A percentile compares a stretch with the other conserved stretches of the same genome.
These are phyloP conservation scores for Candida qinlingensis DNA, from an alignment of 805 yeast species.

Conservation along the genomic window DNA sequence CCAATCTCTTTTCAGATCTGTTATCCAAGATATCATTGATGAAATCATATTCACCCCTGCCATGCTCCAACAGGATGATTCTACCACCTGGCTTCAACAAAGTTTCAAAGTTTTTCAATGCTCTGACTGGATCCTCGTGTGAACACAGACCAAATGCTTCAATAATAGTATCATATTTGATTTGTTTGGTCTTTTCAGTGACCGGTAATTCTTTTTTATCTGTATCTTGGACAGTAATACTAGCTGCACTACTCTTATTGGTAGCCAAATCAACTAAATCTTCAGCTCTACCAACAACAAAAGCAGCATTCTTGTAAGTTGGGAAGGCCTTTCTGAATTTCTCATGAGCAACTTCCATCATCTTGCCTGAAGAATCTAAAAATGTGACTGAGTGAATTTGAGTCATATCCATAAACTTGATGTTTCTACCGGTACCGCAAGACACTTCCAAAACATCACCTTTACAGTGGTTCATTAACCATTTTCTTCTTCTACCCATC, in stretches of 20 bases:
- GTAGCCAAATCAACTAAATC: conserved; percentile 57
- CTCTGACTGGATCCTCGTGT: conserved; percentile 85
- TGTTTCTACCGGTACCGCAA: conserved; percentile 94
- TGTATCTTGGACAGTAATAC: conserved; percentile 19
- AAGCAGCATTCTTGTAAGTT: conserved; percentile 65
- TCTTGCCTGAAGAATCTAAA: conserved; percentile 75
- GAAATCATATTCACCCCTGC: conserved; percentile 74
- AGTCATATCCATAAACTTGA: conserved; percentile 62
- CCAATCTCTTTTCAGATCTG: conserved; percentile 76
- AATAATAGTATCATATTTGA: conserved; percentile 83
- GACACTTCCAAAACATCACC: conserved; percentile 95
- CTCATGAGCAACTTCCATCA: conserved; percentile 76
- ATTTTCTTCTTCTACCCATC: conserved; percentile 59
- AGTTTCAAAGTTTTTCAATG: conserved; percentile 65
- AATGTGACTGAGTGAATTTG: conserved; percentile 71
- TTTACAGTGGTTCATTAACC: conserved; percentile 68
- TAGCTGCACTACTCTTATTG: conserved; percentile 17
- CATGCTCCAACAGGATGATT: conserved; percentile 85
- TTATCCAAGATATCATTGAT: conserved; percentile 78
- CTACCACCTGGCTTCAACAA: conserved; percentile 87
- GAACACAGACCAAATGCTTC: conserved; percentile 97
- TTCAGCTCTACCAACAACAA: conserved; percentile 88
- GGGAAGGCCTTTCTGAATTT: conserved; percentile 71
- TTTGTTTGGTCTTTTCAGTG: conserved; percentile 24
- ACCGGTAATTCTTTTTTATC: conserved; percentile 22